These are phyloP conservation scores for Aquilaria malaccensis DNA, from an alignment of 345 rosid genomes.

Conservation along the genomic window DNA sequence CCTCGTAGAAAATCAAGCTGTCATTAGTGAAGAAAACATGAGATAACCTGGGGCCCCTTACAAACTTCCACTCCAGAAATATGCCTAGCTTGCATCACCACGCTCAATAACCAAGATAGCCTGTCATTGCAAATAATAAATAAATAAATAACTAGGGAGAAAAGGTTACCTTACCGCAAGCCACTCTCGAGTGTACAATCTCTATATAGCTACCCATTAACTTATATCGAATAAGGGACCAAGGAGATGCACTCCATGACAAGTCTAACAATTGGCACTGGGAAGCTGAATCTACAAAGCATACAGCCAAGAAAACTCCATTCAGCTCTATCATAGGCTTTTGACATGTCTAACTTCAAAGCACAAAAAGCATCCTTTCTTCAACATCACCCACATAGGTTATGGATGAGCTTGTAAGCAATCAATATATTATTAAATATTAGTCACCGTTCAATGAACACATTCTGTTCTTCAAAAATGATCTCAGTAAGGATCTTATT, in stretches of 20 bases:
- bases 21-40: too few relatives aligned
- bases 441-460: not conserved
- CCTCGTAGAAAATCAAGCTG: too few relatives aligned
- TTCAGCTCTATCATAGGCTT: not conserved
- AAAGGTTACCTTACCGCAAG: not conserved
- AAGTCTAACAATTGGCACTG: not conserved
- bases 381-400: not conserved
- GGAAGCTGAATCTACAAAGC: not conserved
- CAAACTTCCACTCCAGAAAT: too few relatives aligned
- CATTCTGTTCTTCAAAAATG: too few relatives aligned
- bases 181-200: not conserved
- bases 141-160: not conserved
- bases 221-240: not conserved
- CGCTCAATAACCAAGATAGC: not conserved
- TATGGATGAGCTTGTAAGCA: not conserved
- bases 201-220: not conserved
- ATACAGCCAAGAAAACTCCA: not conserved
- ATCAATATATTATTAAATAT: not conserved
- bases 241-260: not conserved
- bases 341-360: not conserved
- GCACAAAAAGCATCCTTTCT: not conserved
- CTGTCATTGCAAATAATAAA: not conserved
- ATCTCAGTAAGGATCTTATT: too few relatives aligned
- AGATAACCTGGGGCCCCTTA: too few relatives aligned
- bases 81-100: too few relatives aligned